Evolutionary conservation across 352 stramenopile genomes (phyloP), one percentile per base, ranked within the genome.

Genomic region (Pythium periplocum): DNA sequence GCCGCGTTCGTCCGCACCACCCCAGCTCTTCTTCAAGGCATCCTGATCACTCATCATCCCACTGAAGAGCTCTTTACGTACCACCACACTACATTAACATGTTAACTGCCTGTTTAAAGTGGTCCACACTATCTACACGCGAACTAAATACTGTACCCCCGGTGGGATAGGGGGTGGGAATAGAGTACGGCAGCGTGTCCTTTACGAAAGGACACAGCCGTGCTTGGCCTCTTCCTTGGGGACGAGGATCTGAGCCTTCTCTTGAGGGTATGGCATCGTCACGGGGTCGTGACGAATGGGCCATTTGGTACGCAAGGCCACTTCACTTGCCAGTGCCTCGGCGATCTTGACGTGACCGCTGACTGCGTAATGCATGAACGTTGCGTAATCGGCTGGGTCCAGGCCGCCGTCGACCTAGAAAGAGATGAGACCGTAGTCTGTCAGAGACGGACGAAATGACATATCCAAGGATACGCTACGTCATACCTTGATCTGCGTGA

Each of bases 301-400:
- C 82, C 84, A 94, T 9, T 79, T 72, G 30, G 80, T 87, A 10
- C 63, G 68, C 32, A 86, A 51, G 11, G 80, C 75, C 47, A 94
- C 83, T 44, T 94, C 84, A 26, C 88, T 74, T 0, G 79, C 76
- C 32, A 94, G 61, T 37, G 85, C 63, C 34, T 73, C 64, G 17
- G 82, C 84, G 52, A 94, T 91, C 66, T 94, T 92, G 48, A 92
- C 56, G 58, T 94, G 84, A 37, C 81, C 84, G 26, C 75, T 91
- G 2, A 94, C 84, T 2, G 84, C 74, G 51, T 88, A 94, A 51
- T 94, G 84, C 70, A 84, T 87, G 55, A 82, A 79, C 42, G 83
- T 86, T 33, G 78, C 82, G 34, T 88, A 93, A 57, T 94, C 84
- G 4, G 74, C 69, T 32, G 75, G 66, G 4, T 76, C 60, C 1